Conservation (phyloP, 306 rosid species). For the Neltuma alba region DNA sequence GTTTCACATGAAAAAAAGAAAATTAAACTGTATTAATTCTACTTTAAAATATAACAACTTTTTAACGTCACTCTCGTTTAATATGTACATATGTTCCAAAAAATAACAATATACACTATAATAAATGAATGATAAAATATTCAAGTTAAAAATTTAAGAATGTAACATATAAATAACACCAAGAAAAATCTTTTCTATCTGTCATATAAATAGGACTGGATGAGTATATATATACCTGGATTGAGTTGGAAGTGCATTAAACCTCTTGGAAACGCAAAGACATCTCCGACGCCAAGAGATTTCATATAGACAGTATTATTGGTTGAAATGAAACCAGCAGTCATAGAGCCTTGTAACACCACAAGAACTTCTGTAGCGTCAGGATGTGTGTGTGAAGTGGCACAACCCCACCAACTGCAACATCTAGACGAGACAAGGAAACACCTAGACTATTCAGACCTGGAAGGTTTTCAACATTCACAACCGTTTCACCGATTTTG, state of each 20-base stretch:
- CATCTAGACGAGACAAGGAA: slow-evolving; percentile 54
- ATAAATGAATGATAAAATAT: too few species aligned
- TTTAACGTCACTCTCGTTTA: too few species aligned
- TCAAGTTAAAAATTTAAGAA: too few species aligned
- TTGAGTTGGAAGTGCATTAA: slow-evolving; percentile 67
- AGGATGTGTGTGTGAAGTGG: slow-evolving; percentile 72
- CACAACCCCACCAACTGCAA: slow-evolving; percentile 42
- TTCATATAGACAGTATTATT: slow-evolving; percentile 53
- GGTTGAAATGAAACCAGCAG: slow-evolving; percentile 62
- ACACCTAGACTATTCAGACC: slow-evolving; percentile 66
- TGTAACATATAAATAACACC: too few species aligned
- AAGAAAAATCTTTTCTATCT: too few species aligned
- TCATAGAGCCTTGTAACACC: slow-evolving; percentile 45
- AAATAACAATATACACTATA: too few species aligned
- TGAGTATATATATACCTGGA: too few species aligned
- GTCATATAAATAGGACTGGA: too few species aligned
- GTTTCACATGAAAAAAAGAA: too few species aligned
- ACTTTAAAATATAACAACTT: too few species aligned
- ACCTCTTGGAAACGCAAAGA: slow-evolving; percentile 65
- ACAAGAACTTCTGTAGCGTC: slow-evolving; percentile 55
- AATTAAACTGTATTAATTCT: too few species aligned
- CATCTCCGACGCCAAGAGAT: slow-evolving; percentile 51
- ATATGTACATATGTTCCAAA: too few species aligned
- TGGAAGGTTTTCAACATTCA: slow-evolving; percentile 54
- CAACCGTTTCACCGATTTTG: slow-evolving; percentile 46